Percentiles rank a stretch among this genome's conserved stretches.
Conservation (phyloP, 2,329 filamentous ascomycete genomes). For the Parascedosporium putredinis region DNA sequence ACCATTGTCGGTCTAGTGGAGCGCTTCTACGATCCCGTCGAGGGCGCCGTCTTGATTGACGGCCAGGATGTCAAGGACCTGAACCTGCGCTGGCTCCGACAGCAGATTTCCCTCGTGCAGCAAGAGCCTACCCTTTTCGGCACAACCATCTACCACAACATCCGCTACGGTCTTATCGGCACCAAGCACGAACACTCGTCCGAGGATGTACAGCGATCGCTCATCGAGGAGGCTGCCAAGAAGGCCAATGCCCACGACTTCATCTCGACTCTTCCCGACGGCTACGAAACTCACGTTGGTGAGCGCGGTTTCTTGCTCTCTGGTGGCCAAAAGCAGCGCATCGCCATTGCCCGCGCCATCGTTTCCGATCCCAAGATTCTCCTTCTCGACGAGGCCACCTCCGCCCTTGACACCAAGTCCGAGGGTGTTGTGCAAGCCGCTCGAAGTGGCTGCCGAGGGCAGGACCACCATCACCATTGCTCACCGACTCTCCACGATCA, state of each 20-base stretch:
- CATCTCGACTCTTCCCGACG: conserved; percentile 68
- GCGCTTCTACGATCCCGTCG: conserved; percentile 85
- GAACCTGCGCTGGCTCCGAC: conserved; percentile 83
- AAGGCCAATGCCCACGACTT: conserved; percentile 96
- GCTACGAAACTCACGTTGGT: conserved; percentile 90
- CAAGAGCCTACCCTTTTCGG: conserved; percentile 89
- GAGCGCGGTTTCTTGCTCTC: conserved; percentile 87
- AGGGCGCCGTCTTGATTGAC: conserved; percentile 69
- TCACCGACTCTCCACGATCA: conserved; percentile 89
- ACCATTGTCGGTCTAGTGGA: conserved; percentile 91
- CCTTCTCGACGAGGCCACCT: conserved; percentile 89
- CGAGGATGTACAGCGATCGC: conserved; percentile 56
- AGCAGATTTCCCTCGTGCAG: conserved; percentile 84
- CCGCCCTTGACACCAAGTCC: conserved; percentile 84
- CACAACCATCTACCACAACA: conserved; percentile 82
- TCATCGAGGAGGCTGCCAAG: conserved; percentile 71
- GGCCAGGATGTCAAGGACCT: conserved; percentile 70
- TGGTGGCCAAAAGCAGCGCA: conserved; percentile 93
- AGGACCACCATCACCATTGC: conserved; percentile 95
- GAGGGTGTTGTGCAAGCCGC: conserved; percentile 89
- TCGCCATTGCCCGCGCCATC: conserved; percentile 84
- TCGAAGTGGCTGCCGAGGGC: conserved; percentile 75
- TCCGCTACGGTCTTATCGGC: conserved; percentile 81
- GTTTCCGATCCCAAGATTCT: conserved; percentile 88
- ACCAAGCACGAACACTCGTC: conserved; percentile 61